phyloP scores from a whole-genome alignment of 805 yeast species.

The Ogataea parapolymorpha region DNA sequence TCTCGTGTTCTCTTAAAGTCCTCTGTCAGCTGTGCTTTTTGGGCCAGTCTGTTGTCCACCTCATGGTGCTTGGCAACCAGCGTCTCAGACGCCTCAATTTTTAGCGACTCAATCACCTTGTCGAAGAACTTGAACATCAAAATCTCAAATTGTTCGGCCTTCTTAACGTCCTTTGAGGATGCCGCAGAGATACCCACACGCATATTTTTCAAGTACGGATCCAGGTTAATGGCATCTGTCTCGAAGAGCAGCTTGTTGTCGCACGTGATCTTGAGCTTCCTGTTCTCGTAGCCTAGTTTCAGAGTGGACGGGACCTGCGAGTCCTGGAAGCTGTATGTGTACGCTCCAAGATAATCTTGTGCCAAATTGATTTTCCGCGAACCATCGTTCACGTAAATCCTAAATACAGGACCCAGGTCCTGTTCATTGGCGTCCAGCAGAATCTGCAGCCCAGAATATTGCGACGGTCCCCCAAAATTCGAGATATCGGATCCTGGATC shows the following conservation, averaged over 20 bases:
- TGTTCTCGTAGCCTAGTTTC: slow-evolving; percentile 55
- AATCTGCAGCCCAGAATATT: slow-evolving; percentile 63
- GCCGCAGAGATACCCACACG: slow-evolving; percentile 54
- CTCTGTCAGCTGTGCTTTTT: slow-evolving; percentile 24
- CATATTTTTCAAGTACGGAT: slow-evolving; percentile 34
- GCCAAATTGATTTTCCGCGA: slow-evolving; percentile 31
- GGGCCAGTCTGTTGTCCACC: background rate
- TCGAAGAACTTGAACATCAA: slow-evolving; percentile 56
- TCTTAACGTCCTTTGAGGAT: slow-evolving; percentile 33
- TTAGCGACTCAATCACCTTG: slow-evolving; percentile 35
- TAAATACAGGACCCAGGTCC: slow-evolving; percentile 46
- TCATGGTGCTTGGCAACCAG: slow-evolving; percentile 26
- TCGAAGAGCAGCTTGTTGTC: slow-evolving; percentile 71
- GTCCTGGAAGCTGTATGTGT: slow-evolving; percentile 49
- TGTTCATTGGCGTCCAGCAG: slow-evolving; percentile 50
- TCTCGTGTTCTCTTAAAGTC: slow-evolving; percentile 20
- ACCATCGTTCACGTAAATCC: slow-evolving; percentile 62
- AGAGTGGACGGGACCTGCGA: slow-evolving; percentile 68
- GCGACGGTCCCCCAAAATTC: slow-evolving; percentile 53
- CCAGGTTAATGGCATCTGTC: slow-evolving; percentile 52
- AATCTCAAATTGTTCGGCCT: slow-evolving; percentile 62
- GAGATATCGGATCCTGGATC: slow-evolving; percentile 28
- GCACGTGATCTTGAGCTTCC: slow-evolving; percentile 55
- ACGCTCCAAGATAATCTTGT: slow-evolving; percentile 30
- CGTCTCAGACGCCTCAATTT: slow-evolving; percentile 21